A percentile compares a stretch with the other conserved stretches of the same genome.
Conservation (phyloP, 352 stramenopile species). For the Phytophthora melonis region DNA sequence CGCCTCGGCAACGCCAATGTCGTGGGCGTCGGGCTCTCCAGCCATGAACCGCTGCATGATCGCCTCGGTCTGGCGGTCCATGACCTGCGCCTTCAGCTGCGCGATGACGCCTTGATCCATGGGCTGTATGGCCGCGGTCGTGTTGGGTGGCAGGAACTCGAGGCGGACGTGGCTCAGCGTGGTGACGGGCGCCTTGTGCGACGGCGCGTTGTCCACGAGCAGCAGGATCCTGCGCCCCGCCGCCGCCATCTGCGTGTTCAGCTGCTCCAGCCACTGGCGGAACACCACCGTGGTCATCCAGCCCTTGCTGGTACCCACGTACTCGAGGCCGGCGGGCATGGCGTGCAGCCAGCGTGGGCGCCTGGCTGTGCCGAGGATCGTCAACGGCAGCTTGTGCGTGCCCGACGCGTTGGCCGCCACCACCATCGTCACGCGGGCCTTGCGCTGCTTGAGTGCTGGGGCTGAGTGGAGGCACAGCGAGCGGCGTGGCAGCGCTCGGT, state of each 20-base stretch:
- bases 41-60: neutral
- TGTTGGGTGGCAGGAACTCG: conserved; percentile 3
- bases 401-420: conserved; percentile 2
- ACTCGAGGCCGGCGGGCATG: neutral
- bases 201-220: neutral
- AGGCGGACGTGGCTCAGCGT: neutral
- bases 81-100: neutral
- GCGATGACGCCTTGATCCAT: conserved; percentile 1
- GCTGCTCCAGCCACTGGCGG: neutral
- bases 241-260: conserved; percentile 2
- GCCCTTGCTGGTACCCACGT: conserved; percentile 5
- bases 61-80: neutral
- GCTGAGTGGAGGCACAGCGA: too few species aligned
- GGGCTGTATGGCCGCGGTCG: conserved; percentile 3
- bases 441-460: neutral
- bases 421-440: conserved; percentile 3
- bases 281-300: conserved; percentile 16
- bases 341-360: neutral
- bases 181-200: neutral
- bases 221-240: neutral
- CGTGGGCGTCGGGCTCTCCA: neutral
- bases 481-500: too few species aligned
- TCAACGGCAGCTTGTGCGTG: neutral
- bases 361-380: neutral
- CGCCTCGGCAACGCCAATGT: neutral